Conservation (phyloP, 2,329 filamentous ascomycete species). For the Colletotrichum sidae region DNA sequence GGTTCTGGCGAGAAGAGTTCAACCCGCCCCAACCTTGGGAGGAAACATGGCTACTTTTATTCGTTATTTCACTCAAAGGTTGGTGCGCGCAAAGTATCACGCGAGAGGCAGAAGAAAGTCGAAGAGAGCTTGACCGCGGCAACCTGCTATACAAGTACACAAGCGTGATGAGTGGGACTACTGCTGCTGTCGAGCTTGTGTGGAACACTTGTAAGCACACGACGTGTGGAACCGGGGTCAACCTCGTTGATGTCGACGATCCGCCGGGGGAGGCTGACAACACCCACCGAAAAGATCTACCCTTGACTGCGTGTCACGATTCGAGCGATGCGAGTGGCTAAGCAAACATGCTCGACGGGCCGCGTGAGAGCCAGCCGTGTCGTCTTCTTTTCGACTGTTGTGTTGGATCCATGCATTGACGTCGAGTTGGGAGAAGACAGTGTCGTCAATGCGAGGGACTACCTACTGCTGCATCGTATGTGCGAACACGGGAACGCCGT, state of each 20-base stretch:
- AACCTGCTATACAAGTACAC: background rate
- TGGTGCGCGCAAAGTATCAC: too few relatives aligned
- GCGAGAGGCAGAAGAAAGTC: background rate
- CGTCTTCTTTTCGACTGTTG: conserved; percentile 8
- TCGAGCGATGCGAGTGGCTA: conserved; percentile 33
- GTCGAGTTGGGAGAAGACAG: conserved; percentile 13
- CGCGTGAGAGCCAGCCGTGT: conserved; percentile 4
- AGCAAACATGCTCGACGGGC: conserved; percentile 6
- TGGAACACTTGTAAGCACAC: conserved; percentile 12
- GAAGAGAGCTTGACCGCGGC: background rate
- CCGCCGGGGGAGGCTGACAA: conserved; percentile 10
- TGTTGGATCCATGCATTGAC: conserved; percentile 33
- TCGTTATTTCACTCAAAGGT: background rate
- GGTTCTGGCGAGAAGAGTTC: conserved; percentile 11
- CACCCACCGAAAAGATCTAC: background rate
- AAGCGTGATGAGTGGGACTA: conserved; percentile 1
- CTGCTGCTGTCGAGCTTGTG: conserved; percentile 13
- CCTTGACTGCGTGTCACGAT: conserved; percentile 11
- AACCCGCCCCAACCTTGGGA: too few relatives aligned
- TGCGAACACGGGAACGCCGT: too few relatives aligned
- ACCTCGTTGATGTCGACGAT: conserved; percentile 2
- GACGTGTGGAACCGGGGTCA: conserved; percentile 3
- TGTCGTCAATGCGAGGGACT: conserved; percentile 28
- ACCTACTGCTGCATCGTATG: too few relatives aligned
- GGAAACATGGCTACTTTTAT: background rate